Evolutionary conservation across 2,329 filamentous ascomycete species (phyloP).

Genomic region (Rutstroemia sp.): DNA sequence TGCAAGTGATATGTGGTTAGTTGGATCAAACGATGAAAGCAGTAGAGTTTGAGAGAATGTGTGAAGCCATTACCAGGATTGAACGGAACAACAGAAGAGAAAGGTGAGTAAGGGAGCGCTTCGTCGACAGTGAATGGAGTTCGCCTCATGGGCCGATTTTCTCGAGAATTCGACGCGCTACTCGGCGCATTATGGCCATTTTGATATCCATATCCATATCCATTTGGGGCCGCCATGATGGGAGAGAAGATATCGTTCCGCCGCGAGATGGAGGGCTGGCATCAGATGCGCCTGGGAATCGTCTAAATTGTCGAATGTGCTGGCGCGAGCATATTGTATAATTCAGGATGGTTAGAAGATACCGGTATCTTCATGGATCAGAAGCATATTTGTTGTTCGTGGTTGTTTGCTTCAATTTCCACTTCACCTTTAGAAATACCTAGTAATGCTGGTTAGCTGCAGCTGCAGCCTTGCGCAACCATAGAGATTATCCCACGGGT

Average conservation of each 20-base stretch:
- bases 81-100: constrained; percentile 74
- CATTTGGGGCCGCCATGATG: constrained; percentile 5
- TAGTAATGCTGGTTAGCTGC: background rate
- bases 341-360: background rate
- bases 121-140: constrained; percentile 58
- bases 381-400: too few relatives aligned
- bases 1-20: constrained; percentile 29
- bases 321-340: background rate
- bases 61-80: constrained; percentile 51
- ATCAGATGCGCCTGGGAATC: background rate
- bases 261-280: background rate
- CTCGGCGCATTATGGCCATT: background rate
- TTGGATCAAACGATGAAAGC: background rate
- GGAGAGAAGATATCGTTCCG: background rate
- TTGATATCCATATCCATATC: background rate
- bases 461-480: constrained; percentile 14
- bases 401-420: too few relatives aligned
- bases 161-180: background rate
- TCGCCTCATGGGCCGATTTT: constrained; percentile 24
- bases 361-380: too few relatives aligned
- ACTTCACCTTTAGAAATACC: background rate
- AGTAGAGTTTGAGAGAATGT: background rate
- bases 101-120: constrained; percentile 74
- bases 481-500: background rate
- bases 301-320: background rate